These are phyloP conservation scores for Metschnikowia kunwiensis DNA, from an alignment of 805 yeast species.

Conservation along the genomic window DNA sequence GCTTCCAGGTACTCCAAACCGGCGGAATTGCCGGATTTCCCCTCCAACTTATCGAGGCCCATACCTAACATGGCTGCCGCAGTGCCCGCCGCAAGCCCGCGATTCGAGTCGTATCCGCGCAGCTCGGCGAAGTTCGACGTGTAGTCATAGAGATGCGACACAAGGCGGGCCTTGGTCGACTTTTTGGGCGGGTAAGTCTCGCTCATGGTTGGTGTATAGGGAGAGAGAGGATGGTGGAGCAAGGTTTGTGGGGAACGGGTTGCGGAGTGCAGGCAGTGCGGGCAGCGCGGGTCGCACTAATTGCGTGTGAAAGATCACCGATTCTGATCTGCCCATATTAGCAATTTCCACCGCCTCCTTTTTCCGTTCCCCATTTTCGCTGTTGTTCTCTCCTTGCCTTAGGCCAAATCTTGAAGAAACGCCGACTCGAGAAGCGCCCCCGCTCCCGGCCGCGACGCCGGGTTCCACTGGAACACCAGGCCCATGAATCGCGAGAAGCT, in stretches of 20 bases:
- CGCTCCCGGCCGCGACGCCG: conserved; percentile 16
- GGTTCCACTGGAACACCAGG: conserved; percentile 37
- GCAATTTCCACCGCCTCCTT: no score
- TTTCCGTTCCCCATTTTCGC: no score
- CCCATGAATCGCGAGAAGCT: conserved; percentile 28
- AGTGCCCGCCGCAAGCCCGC: conserved; percentile 37
- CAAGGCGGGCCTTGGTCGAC: conserved; percentile 12
- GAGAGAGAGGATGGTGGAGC: not conserved
- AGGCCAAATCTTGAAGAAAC: conserved; percentile 8
- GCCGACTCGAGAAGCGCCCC: conserved; percentile 9
- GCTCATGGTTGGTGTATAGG: conserved; percentile 4
- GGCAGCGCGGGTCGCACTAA: no score
- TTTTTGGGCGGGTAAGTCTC: conserved; percentile 6
- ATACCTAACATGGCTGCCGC: conserved; percentile 35
- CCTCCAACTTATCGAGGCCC: conserved; percentile 26
- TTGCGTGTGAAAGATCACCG: no score
- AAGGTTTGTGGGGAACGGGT: no score
- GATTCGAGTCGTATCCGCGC: conserved; percentile 22
- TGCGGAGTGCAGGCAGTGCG: no score
- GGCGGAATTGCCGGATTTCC: not conserved
- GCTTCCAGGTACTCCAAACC: conserved; percentile 23
- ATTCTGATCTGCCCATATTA: no score
- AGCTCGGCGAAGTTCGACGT: conserved; percentile 28
- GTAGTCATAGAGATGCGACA: conserved; percentile 22
- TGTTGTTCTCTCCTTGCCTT: no score